Percentiles rank a stretch among this genome's conserved stretches.
phyloP scores from a whole-genome alignment of 2,329 filamentous ascomycete genomes.

The Talaromyces sp. region DNA sequence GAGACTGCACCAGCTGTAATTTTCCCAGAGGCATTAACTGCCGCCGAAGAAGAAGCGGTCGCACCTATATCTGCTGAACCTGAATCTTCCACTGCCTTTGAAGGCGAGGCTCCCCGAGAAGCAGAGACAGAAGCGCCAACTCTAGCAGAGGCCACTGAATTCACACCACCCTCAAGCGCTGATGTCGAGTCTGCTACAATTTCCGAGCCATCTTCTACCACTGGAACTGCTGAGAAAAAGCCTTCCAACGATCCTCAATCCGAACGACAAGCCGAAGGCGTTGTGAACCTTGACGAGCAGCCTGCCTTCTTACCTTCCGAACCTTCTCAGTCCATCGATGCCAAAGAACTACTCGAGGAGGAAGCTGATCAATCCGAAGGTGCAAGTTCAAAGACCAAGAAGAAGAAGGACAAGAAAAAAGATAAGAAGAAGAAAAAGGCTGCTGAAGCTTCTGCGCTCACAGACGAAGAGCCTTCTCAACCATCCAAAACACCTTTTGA shows the following conservation, averaged over 20 bases:
- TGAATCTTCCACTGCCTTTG: not conserved
- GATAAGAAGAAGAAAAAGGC: slow-evolving; percentile 21
- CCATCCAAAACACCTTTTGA: not conserved
- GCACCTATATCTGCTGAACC: not conserved
- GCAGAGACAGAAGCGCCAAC: not conserved
- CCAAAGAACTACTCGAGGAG: not conserved
- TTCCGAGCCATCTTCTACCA: not conserved
- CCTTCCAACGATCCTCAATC: not conserved
- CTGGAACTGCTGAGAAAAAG: not conserved
- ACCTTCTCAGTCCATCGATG: not conserved
- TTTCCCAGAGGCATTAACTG: not conserved
- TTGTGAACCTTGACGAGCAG: not conserved
- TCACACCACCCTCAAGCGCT: not conserved
- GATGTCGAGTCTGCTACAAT: not conserved
- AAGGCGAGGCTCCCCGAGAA: not conserved
- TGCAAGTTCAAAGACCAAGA: slow-evolving; percentile 25
- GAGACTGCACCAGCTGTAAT: not conserved
- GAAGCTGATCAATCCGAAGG: slow-evolving; percentile 1
- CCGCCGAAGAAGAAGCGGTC: not conserved
- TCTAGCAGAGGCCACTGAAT: not conserved
- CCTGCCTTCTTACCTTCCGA: not conserved
- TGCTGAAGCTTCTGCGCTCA: slow-evolving; percentile 17
- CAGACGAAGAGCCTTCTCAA: slow-evolving; percentile 23
- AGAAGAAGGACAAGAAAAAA: slow-evolving; percentile 39
- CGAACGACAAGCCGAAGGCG: not conserved